Base-by-base conservation (phyloP, 106 monocot genomes). In the Dioscorea alata region DNA sequence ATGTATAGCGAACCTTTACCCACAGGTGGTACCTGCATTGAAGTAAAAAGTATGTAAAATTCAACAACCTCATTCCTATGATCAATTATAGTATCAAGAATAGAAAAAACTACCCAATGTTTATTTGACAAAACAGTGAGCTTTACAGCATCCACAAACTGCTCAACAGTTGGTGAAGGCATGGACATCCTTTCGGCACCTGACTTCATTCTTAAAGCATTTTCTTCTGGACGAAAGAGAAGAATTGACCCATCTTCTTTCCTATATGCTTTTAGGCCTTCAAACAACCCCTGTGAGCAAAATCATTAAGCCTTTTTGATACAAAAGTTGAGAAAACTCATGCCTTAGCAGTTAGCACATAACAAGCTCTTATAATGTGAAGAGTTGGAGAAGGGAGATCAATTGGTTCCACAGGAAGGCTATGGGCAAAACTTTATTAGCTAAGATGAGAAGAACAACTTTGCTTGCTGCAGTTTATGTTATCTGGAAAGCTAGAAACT, bases 121-220 rank as follows among this genome's bases (percentile, higher is more conserved):
- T 79, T 86, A 64, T 97, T 97, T 75, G 86, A 89, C 68, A 92
- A 72, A 66, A 97, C 89, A 73, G 82, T 92, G 52, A 51, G 57
- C 61, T 86, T 92, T 59, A 97, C 92, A 51, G 96, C 92, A 79
- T 94, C 74, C 70, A 90, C 72, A 72, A 97, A 97, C 48, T 97
- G 96, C 23, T 97, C 82, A 54, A 87, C 82, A 59, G 86, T 73
- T 66, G 84, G 92, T 56, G 89, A 24, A 42, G 92, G 92, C 96
- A 97, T 97, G 84, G 92, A 97, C 84, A 92, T 80, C 22, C 96
- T 62, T 72, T 92, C 89, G 31, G 96, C 92, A 70, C 96, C 92
- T 56, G 69, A 62, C 48, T 69, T 82, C 96, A 97, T 86, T 31
- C 96, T 61, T 69, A 67, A 25, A 68, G 89, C 96, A 81, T 97